These are phyloP conservation scores for Ogataea saltuana DNA, from an alignment of 805 yeast genomes.

Conservation along the genomic window DNA sequence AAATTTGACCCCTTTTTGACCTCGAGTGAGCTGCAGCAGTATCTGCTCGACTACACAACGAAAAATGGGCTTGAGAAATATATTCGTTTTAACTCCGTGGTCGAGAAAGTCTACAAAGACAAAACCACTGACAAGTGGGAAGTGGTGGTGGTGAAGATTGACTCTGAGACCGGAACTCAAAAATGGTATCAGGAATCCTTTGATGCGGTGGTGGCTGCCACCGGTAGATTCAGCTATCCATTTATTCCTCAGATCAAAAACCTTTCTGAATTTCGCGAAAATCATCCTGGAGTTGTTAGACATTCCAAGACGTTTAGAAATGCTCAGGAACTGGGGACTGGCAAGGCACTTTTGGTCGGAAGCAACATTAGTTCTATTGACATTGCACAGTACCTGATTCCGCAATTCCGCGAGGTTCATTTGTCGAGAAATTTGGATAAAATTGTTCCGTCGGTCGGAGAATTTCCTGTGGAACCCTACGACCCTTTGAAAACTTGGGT, in stretches of 20 bases:
- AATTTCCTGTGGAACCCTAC: conserved; percentile 3
- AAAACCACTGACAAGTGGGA: conserved; percentile 34
- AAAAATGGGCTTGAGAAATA: conserved; percentile 35
- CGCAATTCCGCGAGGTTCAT: conserved; percentile 24
- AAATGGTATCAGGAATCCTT: conserved; percentile 46
- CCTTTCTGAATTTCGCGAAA: conserved; percentile 44
- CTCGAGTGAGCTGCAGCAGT: conserved; percentile 53
- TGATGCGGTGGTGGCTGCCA: conserved; percentile 64
- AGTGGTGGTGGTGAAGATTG: conserved; percentile 25
- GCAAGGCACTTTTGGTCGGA: conserved; percentile 62
- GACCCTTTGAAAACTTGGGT: conserved; percentile 54
- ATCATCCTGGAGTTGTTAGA: conserved; percentile 46
- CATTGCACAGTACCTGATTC: conserved; percentile 47
- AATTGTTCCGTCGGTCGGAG: conserved; percentile 15
- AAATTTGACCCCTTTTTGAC: conserved; percentile 49
- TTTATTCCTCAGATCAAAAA: conserved; percentile 57
- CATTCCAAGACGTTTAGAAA: conserved; percentile 62
- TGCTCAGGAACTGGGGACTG: conserved; percentile 42
- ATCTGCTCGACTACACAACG: conserved; percentile 52
- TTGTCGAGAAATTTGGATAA: conserved; percentile 14
- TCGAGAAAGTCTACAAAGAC: conserved; percentile 31
- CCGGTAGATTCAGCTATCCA: conserved; percentile 64
- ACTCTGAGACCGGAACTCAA: conserved; percentile 19
- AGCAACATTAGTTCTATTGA: conserved; percentile 74
- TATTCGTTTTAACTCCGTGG: conserved; percentile 49